Percentiles rank a stretch among this genome's conserved stretches.
phyloP scores from a whole-genome alignment of 371 early-diverging fungal species.

The Chytridium lagenaria region DNA sequence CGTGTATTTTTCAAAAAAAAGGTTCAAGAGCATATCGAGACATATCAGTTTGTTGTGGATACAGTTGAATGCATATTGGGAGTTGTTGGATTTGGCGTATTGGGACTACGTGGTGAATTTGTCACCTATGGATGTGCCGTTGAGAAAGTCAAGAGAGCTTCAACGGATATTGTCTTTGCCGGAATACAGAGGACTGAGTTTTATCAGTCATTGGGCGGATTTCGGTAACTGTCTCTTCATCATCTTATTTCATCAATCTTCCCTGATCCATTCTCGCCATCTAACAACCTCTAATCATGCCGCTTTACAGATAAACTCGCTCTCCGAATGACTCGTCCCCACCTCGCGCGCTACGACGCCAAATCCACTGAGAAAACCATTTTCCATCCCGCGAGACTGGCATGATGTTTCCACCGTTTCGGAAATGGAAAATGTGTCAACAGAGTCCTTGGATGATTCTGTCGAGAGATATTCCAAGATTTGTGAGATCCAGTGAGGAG shows the following conservation, averaged over 20 bases:
- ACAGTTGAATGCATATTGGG: slow-evolving; percentile 50
- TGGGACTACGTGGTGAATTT: slow-evolving; percentile 58
- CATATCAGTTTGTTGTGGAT: slow-evolving; percentile 45
- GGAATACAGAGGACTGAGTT: slow-evolving; percentile 27
- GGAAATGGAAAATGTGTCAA: slow-evolving; percentile 41
- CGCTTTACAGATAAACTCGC: slow-evolving; percentile 25
- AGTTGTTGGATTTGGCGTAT: slow-evolving; percentile 50
- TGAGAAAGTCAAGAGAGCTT: slow-evolving; percentile 41
- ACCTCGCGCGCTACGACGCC: slow-evolving; percentile 27
- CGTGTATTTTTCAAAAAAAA: slow-evolving; percentile 40
- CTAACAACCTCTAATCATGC: background rate
- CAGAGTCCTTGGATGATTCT: slow-evolving; percentile 56
- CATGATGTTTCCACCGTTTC: slow-evolving; percentile 43
- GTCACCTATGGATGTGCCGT: slow-evolving; percentile 49
- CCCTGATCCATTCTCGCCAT: background rate
- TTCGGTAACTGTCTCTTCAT: background rate
- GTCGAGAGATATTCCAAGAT: slow-evolving; percentile 29
- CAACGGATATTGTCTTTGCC: slow-evolving; percentile 28
- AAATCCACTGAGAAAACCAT: background rate
- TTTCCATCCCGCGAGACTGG: slow-evolving; percentile 39
- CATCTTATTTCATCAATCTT: background rate
- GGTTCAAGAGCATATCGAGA: slow-evolving; percentile 39
- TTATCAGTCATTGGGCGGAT: slow-evolving; percentile 44
- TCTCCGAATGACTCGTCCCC: slow-evolving; percentile 32
- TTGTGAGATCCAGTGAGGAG: slow-evolving; percentile 28